Percentiles rank a stretch among this genome's conserved stretches.
Conservation (phyloP, 805 yeast species). For the Isabelozyma pseudorhagii region DNA sequence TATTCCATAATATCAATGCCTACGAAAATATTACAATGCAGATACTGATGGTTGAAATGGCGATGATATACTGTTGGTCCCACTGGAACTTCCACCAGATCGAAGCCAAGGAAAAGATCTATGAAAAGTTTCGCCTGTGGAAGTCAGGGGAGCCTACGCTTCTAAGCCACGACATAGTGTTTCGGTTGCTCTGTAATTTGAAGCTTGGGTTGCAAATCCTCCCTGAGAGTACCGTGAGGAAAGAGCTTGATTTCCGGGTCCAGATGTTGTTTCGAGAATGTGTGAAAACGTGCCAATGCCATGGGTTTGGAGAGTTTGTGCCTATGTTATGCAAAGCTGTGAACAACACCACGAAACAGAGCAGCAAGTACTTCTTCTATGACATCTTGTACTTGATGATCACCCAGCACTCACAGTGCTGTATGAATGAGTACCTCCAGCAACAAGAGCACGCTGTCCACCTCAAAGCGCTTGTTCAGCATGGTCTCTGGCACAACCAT, state of each 20-base stretch:
- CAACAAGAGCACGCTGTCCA: constrained; percentile 12
- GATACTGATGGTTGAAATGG: constrained; percentile 34
- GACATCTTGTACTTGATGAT: constrained; percentile 19
- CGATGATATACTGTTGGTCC: constrained; percentile 43
- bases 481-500: constrained; percentile 30
- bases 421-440: constrained; percentile 28
- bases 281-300: constrained; percentile 15
- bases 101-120: constrained; percentile 3
- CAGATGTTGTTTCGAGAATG: constrained; percentile 13
- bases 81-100: constrained; percentile 36
- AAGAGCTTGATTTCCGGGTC: constrained; percentile 11
- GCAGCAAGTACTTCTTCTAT: constrained; percentile 21
- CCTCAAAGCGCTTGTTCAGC: constrained; percentile 29
- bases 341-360: constrained; percentile 13
- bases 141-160: constrained; percentile 25
- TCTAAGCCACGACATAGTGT: constrained; percentile 24
- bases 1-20: constrained; percentile 22
- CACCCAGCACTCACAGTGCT: constrained; percentile 26
- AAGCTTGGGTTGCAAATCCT: constrained; percentile 20
- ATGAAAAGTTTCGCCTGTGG: constrained; percentile 28
- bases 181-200: constrained; percentile 31
- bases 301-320: constrained; percentile 26
- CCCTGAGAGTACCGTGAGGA: neutral
- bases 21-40: constrained; percentile 10
- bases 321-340: constrained; percentile 36